phyloP scores from a whole-genome alignment of 106 monocot species.

The Cymbidium sinense region DNA sequence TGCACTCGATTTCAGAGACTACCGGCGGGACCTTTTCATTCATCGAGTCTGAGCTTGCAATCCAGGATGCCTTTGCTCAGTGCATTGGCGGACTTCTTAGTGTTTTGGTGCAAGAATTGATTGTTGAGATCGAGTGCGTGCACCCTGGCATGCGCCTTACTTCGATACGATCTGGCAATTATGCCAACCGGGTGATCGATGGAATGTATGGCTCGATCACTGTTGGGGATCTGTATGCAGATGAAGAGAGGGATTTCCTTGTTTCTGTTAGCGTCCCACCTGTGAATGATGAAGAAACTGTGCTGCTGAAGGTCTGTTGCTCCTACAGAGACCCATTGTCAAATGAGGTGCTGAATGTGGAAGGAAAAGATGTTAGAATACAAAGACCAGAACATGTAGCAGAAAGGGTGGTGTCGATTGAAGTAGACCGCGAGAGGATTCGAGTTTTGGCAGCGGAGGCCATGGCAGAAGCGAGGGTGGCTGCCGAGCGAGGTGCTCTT shows the following conservation, averaged over 20 bases:
- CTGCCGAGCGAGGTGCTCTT: constrained; percentile 62
- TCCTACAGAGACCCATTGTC: constrained; percentile 43
- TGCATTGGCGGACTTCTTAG: constrained; percentile 94
- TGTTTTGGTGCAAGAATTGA: constrained; percentile 62
- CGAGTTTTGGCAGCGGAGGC: constrained; percentile 63
- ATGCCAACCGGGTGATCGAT: constrained; percentile 36
- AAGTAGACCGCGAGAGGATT: constrained; percentile 75
- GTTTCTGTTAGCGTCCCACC: constrained; percentile 51
- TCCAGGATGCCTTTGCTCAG: constrained; percentile 90
- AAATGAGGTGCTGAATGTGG: constrained; percentile 23
- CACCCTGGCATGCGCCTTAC: constrained; percentile 35
- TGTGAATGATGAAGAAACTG: constrained; percentile 12
- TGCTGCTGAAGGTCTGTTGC: constrained; percentile 38
- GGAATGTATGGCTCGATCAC: constrained; percentile 36
- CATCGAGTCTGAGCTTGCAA: constrained; percentile 64
- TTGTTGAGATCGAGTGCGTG: constrained; percentile 41
- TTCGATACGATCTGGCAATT: constrained; percentile 62
- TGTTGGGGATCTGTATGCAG: constrained; percentile 78
- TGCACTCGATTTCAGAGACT: constrained; percentile 75
- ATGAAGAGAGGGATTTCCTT: constrained; percentile 82
- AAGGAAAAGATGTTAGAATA: constrained; percentile 30
- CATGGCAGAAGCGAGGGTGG: constrained; percentile 49
- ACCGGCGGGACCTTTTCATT: constrained; percentile 91
- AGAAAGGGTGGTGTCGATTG: constrained; percentile 27
- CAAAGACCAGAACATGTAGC: constrained; percentile 20